phyloP scores from a whole-genome alignment of 768 basidiomycete species.

The Lentinula boryana region DNA sequence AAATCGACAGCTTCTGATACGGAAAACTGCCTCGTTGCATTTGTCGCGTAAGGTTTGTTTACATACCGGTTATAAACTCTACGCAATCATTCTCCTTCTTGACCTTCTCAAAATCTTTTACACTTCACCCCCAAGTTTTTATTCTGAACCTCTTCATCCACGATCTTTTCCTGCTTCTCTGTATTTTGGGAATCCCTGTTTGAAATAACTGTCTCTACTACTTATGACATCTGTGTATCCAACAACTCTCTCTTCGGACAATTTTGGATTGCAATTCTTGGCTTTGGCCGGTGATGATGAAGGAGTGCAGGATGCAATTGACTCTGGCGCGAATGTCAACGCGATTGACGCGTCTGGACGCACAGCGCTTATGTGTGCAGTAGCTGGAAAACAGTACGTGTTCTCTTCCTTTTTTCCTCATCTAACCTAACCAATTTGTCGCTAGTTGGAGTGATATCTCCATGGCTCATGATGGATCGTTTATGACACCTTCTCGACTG shows the following conservation, averaged over 20 bases:
- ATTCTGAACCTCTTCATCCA: background rate
- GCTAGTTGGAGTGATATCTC: conserved; percentile 63
- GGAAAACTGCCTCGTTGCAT: background rate
- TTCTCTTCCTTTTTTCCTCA: conserved; percentile 4
- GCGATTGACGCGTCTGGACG: conserved; percentile 54
- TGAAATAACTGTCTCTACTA: conserved; percentile 4
- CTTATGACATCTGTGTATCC: background rate
- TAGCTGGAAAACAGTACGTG: conserved; percentile 67
- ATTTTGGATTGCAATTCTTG: background rate
- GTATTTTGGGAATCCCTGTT: background rate
- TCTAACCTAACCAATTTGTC: conserved; percentile 3
- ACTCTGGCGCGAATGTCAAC: conserved; percentile 35
- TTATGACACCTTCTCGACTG: conserved; percentile 52
- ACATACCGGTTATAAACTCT: background rate
- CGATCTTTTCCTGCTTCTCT: background rate
- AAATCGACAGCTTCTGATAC: background rate
- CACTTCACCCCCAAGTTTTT: background rate
- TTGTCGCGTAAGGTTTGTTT: background rate
- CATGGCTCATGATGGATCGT: conserved; percentile 61
- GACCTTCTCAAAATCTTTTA: background rate
- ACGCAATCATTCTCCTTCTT: background rate
- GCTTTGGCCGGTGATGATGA: conserved; percentile 2
- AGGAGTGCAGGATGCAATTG: background rate
- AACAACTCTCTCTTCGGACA: conserved; percentile 1
- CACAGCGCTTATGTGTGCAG: conserved; percentile 60